A percentile compares a stretch with the other conserved stretches of the same genome.
phyloP scores from a whole-genome alignment of 179 eudicot species.

The Vitellaria paradoxa region DNA sequence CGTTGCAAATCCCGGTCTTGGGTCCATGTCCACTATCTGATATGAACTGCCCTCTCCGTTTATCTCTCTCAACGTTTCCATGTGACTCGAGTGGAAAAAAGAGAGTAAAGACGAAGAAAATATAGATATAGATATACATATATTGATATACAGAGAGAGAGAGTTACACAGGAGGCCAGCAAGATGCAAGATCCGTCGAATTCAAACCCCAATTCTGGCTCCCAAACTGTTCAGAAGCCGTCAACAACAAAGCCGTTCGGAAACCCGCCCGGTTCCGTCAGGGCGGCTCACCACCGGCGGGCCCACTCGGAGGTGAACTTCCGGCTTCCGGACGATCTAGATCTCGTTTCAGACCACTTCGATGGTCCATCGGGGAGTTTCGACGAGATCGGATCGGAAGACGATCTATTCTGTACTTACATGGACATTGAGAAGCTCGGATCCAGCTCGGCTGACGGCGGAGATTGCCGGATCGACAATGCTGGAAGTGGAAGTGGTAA shows the following conservation, averaged over 20 bases:
- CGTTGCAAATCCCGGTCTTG: too few species aligned
- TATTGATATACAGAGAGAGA: slow-evolving; percentile 1
- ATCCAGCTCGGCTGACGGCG: slow-evolving; percentile 16
- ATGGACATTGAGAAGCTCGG: slow-evolving; percentile 75
- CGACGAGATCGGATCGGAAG: slow-evolving; percentile 54
- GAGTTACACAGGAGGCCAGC: neutral
- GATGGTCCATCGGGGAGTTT: slow-evolving; percentile 34
- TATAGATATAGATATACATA: neutral
- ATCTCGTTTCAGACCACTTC: slow-evolving; percentile 39
- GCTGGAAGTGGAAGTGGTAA: slow-evolving; percentile 7
- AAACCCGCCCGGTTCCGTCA: slow-evolving; percentile 12
- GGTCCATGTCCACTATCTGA: neutral
- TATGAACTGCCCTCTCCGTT: neutral
- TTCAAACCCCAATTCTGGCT: slow-evolving; percentile 13
- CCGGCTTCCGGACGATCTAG: slow-evolving; percentile 55
- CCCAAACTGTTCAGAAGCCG: slow-evolving; percentile 4
- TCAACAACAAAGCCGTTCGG: slow-evolving; percentile 18
- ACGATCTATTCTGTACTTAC: slow-evolving; percentile 58
- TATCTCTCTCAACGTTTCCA: neutral
- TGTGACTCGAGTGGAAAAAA: slow-evolving; percentile 4
- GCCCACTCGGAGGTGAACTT: slow-evolving; percentile 55
- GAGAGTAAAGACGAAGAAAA: neutral
- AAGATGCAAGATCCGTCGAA: slow-evolving; percentile 44
- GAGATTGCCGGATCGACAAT: slow-evolving; percentile 15
- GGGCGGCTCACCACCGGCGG: slow-evolving; percentile 47